phyloP scores from a whole-genome alignment of 148 eudicot species.

The Rhododendron molle region DNA sequence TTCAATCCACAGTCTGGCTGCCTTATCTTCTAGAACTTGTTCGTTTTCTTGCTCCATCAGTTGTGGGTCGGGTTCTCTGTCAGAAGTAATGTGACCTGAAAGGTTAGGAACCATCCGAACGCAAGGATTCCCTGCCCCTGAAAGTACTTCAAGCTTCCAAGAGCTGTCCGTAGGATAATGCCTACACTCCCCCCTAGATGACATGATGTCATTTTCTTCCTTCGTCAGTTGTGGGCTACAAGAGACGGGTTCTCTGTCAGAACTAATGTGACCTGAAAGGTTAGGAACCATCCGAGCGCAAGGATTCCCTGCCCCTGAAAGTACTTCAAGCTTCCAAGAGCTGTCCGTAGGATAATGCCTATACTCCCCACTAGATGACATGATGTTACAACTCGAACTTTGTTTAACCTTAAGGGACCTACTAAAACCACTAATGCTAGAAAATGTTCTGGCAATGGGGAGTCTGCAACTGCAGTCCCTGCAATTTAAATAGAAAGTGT shows the following conservation, averaged over 20 bases:
- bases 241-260: not conserved
- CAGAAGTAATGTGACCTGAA: not conserved
- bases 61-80: not conserved
- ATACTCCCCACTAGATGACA: constrained; percentile 18
- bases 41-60: not conserved
- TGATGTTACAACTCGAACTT: constrained; percentile 19
- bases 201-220: constrained; percentile 12
- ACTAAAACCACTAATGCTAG: constrained; percentile 14
- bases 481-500: constrained; percentile 22
- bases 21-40: not conserved
- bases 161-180: constrained; percentile 10
- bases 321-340: constrained; percentile 4
- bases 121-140: constrained; percentile 10
- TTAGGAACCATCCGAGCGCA: not conserved
- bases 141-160: constrained; percentile 7
- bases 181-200: constrained; percentile 18
- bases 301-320: constrained; percentile 6
- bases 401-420: constrained; percentile 22
- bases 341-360: constrained; percentile 10
- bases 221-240: not conserved
- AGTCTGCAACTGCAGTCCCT: constrained; percentile 36
- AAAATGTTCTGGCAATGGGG: constrained; percentile 12
- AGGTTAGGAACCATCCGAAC: constrained; percentile 12
- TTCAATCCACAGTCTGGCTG: constrained; percentile 5
- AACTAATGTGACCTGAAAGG: not conserved